A percentile compares a stretch with the other conserved stretches of the same genome.
These are phyloP conservation scores for Bipolaris sorokiniana DNA, from an alignment of 2,329 filamentous ascomycete genomes.

Conservation along the genomic window DNA sequence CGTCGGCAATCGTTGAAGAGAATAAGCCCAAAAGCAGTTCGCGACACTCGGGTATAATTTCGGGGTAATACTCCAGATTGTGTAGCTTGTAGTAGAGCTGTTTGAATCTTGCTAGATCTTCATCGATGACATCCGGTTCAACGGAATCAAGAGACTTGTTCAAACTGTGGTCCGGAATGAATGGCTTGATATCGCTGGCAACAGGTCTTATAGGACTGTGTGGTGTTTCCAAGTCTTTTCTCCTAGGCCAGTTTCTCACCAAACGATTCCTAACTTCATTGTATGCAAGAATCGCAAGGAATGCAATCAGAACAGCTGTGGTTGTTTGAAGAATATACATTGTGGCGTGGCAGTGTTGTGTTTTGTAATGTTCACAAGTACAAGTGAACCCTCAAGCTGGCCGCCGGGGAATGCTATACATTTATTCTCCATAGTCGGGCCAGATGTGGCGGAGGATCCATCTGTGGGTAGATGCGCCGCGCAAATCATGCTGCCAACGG, in stretches of 20 bases:
- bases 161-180: not conserved
- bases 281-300: conserved; percentile 28
- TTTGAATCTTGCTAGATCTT: conserved; percentile 32
- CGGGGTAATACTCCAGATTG: conserved; percentile 49
- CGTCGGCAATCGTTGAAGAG: conserved; percentile 40
- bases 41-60: conserved; percentile 44
- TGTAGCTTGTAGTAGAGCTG: conserved; percentile 52
- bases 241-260: conserved; percentile 20
- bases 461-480: not conserved
- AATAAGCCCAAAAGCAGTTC: conserved; percentile 46
- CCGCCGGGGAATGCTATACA: not conserved
- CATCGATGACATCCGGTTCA: not conserved
- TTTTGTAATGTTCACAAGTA: not conserved
- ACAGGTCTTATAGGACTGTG: conserved; percentile 15
- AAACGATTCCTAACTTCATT: conserved; percentile 23
- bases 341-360: not conserved
- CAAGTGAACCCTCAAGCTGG: not conserved
- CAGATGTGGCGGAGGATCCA: conserved; percentile 3
- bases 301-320: conserved; percentile 27
- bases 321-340: conserved; percentile 34
- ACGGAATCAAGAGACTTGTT: not conserved
- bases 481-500: conserved; percentile 12
- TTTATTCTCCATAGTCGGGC: not conserved
- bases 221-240: conserved; percentile 25
- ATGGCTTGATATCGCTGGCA: conserved; percentile 2